A percentile compares a stretch with the other conserved stretches of the same genome.
phyloP scores from a whole-genome alignment of 2,329 filamentous ascomycete species.

The Colletotrichum tanaceti region DNA sequence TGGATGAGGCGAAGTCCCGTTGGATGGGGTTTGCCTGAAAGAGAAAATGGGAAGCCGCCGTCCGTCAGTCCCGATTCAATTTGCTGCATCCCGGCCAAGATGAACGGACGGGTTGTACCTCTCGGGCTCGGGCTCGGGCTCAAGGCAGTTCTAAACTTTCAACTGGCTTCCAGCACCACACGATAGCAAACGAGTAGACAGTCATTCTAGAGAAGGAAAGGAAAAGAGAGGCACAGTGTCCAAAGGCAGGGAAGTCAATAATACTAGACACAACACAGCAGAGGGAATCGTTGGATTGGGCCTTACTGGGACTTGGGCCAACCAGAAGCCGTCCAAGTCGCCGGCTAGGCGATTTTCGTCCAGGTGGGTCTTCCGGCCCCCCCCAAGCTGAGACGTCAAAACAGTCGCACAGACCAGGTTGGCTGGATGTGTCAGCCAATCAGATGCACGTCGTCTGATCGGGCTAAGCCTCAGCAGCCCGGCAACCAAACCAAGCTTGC shows the following conservation, averaged over 20 bases:
- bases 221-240: conserved; percentile 5
- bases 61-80: conserved; percentile 29
- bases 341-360: conserved; percentile 35
- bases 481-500: background rate
- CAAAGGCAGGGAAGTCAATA: conserved; percentile 11
- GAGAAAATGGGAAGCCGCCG: conserved; percentile 21
- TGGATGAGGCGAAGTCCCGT: conserved; percentile 16
- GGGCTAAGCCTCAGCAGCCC: conserved; percentile 9
- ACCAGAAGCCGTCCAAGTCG: conserved; percentile 14
- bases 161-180: background rate
- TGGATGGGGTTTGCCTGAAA: conserved; percentile 4
- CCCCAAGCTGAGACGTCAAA: conserved; percentile 40
- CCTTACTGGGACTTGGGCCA: conserved; percentile 13
- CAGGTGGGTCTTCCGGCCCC: conserved; percentile 1
- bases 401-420: conserved; percentile 37
- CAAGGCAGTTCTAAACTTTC: background rate
- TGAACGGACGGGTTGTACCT: background rate
- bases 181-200: conserved; percentile 6
- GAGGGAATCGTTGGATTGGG: conserved; percentile 38
- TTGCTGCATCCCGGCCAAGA: conserved; percentile 7
- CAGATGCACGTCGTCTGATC: background rate
- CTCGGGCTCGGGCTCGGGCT: background rate
- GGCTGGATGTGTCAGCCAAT: conserved; percentile 18
- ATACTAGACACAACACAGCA: background rate
- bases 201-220: conserved; percentile 17